Evolutionary conservation across 73 alveolate species (phyloP).

Genomic region (Tetrahymena malaccensis): DNA sequence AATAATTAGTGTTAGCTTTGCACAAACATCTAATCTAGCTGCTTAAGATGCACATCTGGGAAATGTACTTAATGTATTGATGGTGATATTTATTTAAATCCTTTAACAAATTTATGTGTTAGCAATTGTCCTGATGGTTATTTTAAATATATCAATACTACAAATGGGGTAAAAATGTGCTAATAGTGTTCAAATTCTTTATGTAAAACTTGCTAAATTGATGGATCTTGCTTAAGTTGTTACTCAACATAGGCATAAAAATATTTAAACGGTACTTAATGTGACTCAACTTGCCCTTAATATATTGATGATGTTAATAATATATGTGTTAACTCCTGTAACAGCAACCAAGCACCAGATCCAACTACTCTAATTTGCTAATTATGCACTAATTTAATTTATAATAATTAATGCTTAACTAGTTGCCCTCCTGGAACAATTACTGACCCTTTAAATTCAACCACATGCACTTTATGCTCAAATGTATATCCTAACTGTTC

Average conservation of each 20-base stretch:
- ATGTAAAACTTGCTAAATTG: background rate
- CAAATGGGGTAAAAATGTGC: background rate
- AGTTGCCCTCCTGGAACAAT: background rate
- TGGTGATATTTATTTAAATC: background rate
- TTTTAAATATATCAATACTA: background rate
- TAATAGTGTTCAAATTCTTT: background rate
- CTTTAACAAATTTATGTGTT: background rate
- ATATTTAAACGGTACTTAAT: background rate
- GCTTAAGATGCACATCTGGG: background rate
- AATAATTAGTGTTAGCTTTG: background rate
- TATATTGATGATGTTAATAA: background rate
- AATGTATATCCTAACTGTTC: background rate
- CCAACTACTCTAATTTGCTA: background rate
- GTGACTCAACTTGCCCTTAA: background rate
- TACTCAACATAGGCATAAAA: background rate
- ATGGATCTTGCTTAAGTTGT: background rate
- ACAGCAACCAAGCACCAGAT: background rate
- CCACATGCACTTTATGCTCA: background rate
- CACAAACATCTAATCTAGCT: background rate
- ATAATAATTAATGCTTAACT: background rate
- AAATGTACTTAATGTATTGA: background rate
- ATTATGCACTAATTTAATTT: background rate
- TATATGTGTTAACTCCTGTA: background rate
- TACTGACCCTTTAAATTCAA: background rate
- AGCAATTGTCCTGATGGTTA: background rate